Conservation (phyloP, 768 basidiomycete genomes). For the Rossbeevera mucosa region DNA sequence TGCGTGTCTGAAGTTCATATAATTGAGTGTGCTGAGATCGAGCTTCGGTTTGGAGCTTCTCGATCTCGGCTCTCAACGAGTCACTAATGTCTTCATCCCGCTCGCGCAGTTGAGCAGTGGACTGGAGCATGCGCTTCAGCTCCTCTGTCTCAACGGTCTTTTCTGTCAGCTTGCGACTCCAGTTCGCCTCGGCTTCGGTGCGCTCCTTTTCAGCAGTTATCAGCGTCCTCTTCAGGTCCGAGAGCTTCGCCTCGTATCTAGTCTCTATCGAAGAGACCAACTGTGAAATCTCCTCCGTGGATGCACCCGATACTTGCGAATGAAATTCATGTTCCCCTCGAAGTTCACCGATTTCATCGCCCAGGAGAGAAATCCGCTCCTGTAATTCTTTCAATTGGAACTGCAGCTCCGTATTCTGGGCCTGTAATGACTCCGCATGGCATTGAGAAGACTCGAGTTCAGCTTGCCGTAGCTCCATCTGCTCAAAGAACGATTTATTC, state of each 20-base stretch:
- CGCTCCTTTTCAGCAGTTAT: slow-evolving; percentile 73
- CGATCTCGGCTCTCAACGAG: slow-evolving; percentile 53
- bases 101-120: slow-evolving; percentile 55
- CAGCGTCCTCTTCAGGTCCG: slow-evolving; percentile 66
- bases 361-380: slow-evolving; percentile 66
- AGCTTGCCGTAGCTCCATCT: slow-evolving; percentile 82
- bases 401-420: slow-evolving; percentile 77
- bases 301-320: slow-evolving; percentile 39
- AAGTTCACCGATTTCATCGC: slow-evolving; percentile 64
- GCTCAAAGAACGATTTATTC: slow-evolving; percentile 80
- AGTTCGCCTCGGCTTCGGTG: slow-evolving; percentile 81
- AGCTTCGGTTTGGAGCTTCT: slow-evolving; percentile 45
- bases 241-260: slow-evolving; percentile 71
- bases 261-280: slow-evolving; percentile 69
- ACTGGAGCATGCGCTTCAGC: slow-evolving; percentile 54
- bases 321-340: slow-evolving; percentile 52
- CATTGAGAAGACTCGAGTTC: slow-evolving; percentile 82
- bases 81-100: slow-evolving; percentile 49
- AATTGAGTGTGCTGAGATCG: slow-evolving; percentile 48
- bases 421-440: slow-evolving; percentile 68
- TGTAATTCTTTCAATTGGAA: slow-evolving; percentile 80
- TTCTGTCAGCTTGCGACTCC: slow-evolving; percentile 79
- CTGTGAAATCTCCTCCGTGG: slow-evolving; percentile 64
- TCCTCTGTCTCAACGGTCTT: slow-evolving; percentile 76
- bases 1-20: slow-evolving; percentile 49